Conservation (phyloP, 768 basidiomycete species). For the Hemileccinum impolitum region DNA sequence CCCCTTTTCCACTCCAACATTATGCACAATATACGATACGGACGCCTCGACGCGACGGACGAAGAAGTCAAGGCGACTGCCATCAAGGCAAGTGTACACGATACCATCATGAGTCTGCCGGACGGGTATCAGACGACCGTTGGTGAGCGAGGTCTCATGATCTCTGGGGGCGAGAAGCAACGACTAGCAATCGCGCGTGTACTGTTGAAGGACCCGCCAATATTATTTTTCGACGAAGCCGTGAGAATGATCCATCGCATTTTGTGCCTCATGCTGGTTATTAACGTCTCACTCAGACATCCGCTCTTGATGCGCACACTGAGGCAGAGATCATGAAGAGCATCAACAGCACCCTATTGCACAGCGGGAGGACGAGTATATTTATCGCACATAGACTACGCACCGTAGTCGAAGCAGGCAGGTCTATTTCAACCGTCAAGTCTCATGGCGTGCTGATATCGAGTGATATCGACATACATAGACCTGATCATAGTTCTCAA, state of each 20-base stretch:
- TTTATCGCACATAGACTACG: slow-evolving; percentile 94
- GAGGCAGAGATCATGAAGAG: slow-evolving; percentile 95
- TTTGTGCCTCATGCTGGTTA: background rate
- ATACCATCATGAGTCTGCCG: slow-evolving; percentile 74
- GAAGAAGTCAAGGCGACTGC: slow-evolving; percentile 86
- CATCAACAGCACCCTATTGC: slow-evolving; percentile 74
- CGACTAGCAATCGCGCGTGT: slow-evolving; percentile 90
- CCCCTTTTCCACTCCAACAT: slow-evolving; percentile 96
- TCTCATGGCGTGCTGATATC: background rate
- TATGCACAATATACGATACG: slow-evolving; percentile 94
- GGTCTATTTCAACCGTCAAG: slow-evolving; percentile 18
- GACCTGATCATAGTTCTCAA: slow-evolving; percentile 92
- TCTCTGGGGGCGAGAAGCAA: slow-evolving; percentile 98
- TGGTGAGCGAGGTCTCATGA: slow-evolving; percentile 96
- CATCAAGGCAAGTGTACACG: slow-evolving; percentile 81
- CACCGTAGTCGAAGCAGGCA: slow-evolving; percentile 88
- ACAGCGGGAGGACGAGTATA: slow-evolving; percentile 84
- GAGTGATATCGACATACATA: slow-evolving; percentile 21
- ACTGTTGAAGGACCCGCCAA: slow-evolving; percentile 90
- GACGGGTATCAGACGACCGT: slow-evolving; percentile 89
- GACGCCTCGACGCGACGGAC: slow-evolving; percentile 80
- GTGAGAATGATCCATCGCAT: slow-evolving; percentile 44
- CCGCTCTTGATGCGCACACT: slow-evolving; percentile 92
- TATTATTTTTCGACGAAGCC: slow-evolving; percentile 98
- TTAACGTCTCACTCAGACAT: slow-evolving; percentile 56